A percentile compares a stretch with the other conserved stretches of the same genome.
Evolutionary conservation across 176 grass and related monocot species (phyloP).

Genomic region (Saccharum officinarum): DNA sequence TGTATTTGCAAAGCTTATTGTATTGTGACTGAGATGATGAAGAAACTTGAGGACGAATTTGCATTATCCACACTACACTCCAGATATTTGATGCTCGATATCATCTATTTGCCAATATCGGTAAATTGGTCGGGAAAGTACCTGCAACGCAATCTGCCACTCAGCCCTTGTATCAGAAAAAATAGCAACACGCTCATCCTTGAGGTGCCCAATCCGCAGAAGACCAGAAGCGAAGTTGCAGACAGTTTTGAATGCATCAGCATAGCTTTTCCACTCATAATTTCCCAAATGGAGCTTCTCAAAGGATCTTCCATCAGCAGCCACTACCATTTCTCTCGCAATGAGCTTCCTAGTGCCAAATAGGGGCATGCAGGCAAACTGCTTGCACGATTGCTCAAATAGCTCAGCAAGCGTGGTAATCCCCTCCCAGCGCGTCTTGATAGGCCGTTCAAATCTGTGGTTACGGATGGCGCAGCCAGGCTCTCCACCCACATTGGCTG

Average conservation of each 20-base stretch:
- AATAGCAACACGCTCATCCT: slow-evolving; percentile 69
- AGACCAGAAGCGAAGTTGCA: slow-evolving; percentile 86
- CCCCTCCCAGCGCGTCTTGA: slow-evolving; percentile 79
- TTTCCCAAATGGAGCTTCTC: slow-evolving; percentile 93
- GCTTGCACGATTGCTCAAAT: slow-evolving; percentile 79
- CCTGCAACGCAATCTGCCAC: slow-evolving; percentile 96
- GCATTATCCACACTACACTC: neutral
- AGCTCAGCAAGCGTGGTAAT: slow-evolving; percentile 76
- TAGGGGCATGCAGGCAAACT: slow-evolving; percentile 62
- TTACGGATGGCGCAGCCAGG: slow-evolving; percentile 65
- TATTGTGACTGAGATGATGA: neutral
- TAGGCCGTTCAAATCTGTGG: slow-evolving; percentile 49
- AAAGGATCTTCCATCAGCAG: slow-evolving; percentile 66
- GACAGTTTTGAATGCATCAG: slow-evolving; percentile 65
- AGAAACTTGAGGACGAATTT: neutral
- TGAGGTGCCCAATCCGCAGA: slow-evolving; percentile 63
- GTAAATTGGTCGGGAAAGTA: slow-evolving; percentile 26
- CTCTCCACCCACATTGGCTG: slow-evolving; percentile 58
- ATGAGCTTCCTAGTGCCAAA: slow-evolving; percentile 81
- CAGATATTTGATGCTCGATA: neutral
- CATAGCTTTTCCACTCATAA: slow-evolving; percentile 85
- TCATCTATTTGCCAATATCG: neutral
- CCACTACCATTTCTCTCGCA: slow-evolving; percentile 53
- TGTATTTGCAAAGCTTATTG: neutral
- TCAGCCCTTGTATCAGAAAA: slow-evolving; percentile 90